Evolutionary conservation across 176 grass and related monocot species (phyloP).

Genomic region (Oropetium thomaeum): DNA sequence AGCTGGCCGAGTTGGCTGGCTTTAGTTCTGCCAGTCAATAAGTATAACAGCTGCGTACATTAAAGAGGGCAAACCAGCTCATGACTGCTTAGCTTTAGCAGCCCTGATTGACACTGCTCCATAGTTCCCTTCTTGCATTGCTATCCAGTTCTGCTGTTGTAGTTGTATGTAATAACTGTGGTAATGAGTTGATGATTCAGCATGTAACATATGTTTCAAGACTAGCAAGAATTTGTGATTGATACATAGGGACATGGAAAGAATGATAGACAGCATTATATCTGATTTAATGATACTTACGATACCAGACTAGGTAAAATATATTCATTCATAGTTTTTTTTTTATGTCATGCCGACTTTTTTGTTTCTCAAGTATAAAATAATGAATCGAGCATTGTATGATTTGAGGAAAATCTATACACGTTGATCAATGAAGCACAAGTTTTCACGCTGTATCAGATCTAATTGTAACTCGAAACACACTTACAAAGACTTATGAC

Average conservation of each 20-base stretch:
- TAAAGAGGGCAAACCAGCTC: constrained; percentile 56
- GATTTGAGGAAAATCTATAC: background rate
- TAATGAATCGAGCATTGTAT: background rate
- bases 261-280: no score
- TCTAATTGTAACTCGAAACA: background rate
- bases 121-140: constrained; percentile 13
- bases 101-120: constrained; percentile 42
- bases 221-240: background rate
- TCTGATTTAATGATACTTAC: no score
- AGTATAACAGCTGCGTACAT: constrained; percentile 55
- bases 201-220: background rate
- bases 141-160: background rate
- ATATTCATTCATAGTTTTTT: no score
- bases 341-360: no score
- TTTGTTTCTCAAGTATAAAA: no score
- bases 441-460: background rate
- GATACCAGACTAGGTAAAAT: no score
- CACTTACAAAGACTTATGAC: background rate
- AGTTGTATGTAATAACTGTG: no score
- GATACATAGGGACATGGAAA: background rate
- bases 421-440: background rate
- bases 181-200: background rate
- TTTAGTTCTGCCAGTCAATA: constrained; percentile 36
- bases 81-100: constrained; percentile 47
- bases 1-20: constrained; percentile 66